A percentile compares a stretch with the other conserved stretches of the same genome.
phyloP scores from a whole-genome alignment of 345 rosid genomes.

The Salix purpurea region DNA sequence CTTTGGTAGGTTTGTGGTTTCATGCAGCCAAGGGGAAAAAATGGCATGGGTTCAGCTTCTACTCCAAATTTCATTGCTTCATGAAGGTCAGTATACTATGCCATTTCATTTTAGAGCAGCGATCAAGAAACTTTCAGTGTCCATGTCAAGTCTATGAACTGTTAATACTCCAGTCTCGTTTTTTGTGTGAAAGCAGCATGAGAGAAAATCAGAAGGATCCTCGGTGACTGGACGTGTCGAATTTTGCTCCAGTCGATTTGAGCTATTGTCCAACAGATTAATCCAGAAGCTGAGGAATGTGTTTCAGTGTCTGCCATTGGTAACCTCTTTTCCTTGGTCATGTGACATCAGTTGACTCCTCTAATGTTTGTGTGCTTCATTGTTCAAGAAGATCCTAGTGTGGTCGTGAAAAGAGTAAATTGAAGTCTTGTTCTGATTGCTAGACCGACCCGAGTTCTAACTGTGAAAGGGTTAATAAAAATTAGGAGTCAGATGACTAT shows the following conservation, averaged over 20 bases:
- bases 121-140: background rate
- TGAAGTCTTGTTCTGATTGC: background rate
- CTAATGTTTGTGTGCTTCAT: background rate
- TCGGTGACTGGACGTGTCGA: background rate
- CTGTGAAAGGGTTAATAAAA: background rate
- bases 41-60: slow-evolving; percentile 3
- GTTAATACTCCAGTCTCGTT: background rate
- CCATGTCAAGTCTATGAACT: background rate
- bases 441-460: background rate
- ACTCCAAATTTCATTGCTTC: background rate
- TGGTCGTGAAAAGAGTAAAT: background rate
- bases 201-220: background rate
- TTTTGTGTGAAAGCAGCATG: slow-evolving; percentile 3
- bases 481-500: background rate
- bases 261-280: background rate
- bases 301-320: background rate
- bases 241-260: too few species aligned
- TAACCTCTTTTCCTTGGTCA: background rate
- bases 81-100: slow-evolving; percentile 11
- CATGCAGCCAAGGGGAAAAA: slow-evolving; percentile 1
- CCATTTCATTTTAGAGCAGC: background rate
- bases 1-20: background rate
- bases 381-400: background rate
- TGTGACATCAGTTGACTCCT: background rate
- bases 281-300: background rate